Base-by-base conservation (phyloP, 2,329 filamentous ascomycete genomes). In the Drechslerella coelobrocha region DNA sequence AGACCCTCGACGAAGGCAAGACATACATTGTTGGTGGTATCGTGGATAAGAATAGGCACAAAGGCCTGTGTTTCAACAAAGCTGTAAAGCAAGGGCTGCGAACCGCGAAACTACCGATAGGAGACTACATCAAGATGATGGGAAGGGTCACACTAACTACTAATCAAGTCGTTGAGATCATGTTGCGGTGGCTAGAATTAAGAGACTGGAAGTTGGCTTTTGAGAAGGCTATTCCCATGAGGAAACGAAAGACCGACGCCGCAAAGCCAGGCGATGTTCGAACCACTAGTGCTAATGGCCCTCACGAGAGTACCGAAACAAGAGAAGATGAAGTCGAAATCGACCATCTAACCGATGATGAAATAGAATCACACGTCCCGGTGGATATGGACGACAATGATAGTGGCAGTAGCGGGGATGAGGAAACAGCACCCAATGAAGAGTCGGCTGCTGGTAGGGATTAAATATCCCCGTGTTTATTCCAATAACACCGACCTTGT, bases 81-180 rank as follows among this genome's bases (percentile, higher is more conserved):
- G 94, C 94, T 0, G 82, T 85, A 57, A 86, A 88, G 60, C 84
- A 84, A 72, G 90, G 90, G 0, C 86, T 99, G 75, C 88, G 89
- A 73, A 97, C 94, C 0, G 94, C 93, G 1, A 92, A 91, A 78
- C 79, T 99, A 61, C 94, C 94, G 0, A 97, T 99, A 75, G 91
- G 92, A n/a, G 88, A 97, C 73, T 97, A 91, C 78, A 88, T 99
- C 83, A 85, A 91, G 73, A 95, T 99, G 90, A 85, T 88, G 61
- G 92, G 89, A 75, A 86, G 94, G 29, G 86, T 89, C 75, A 90
- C 99, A 2, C 81, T 99, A 63, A 88, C 93, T 2, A 97, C 93
- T 6, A 99, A 97, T 77, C 94, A 99, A 77, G 94, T 99, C 0
- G 86, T 94, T 50, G 93, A 97, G 80, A 97, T 99, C 73, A 96